Base-by-base conservation (phyloP, 2,329 filamentous ascomycete genomes). In the Myriangium duriaei region DNA sequence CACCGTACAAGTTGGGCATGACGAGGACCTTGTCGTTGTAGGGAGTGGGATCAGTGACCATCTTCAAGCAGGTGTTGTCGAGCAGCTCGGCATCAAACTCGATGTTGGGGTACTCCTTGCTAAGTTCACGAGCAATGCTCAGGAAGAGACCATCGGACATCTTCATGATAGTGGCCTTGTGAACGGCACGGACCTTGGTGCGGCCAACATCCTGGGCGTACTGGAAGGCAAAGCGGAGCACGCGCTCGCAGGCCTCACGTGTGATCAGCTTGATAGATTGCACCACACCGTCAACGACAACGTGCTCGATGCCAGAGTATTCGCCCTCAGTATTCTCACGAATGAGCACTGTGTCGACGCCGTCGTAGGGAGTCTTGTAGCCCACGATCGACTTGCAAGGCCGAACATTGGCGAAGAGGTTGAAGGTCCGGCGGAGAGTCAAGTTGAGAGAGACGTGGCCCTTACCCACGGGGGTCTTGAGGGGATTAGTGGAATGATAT, bases 121-220 rank as follows among this genome's bases (percentile, higher is more conserved):
- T 73, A 50, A 98, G 76, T 45, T 91, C 75, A 51, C 78, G 71
- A 52, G 81, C 91, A 46, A 81, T 85, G 64, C 74, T 82, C 52
- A 98, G 75, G 79, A 98, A 98, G 45, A 98, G 83, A 68, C 91
- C 91, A 63, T 98, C 91, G 60, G 81, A 88, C 84, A 95, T 93
- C 79, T 98, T 98, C 91, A 98, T 98, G 71, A 98, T 98, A 59
- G 91, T 96, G 62, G 91, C 91, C 77, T 98, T 98, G 81, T 98
- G 91, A 47, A 96, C 87, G 43, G 86, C 88, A 58, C 87, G 85
- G 56, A 96, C 88, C 81, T 95, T 95, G 61, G 78, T 87, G 72
- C 84, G 83, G 67, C 87, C 86, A 57, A 95, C 81, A 53, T 84
- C 76, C 64, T 91, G 74, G 52, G 91, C 91, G 62, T 98, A 86